Evolutionary conservation across 1,284 basidiomycete species (phyloP).

Genomic region (Moesziomyces antarcticus): DNA sequence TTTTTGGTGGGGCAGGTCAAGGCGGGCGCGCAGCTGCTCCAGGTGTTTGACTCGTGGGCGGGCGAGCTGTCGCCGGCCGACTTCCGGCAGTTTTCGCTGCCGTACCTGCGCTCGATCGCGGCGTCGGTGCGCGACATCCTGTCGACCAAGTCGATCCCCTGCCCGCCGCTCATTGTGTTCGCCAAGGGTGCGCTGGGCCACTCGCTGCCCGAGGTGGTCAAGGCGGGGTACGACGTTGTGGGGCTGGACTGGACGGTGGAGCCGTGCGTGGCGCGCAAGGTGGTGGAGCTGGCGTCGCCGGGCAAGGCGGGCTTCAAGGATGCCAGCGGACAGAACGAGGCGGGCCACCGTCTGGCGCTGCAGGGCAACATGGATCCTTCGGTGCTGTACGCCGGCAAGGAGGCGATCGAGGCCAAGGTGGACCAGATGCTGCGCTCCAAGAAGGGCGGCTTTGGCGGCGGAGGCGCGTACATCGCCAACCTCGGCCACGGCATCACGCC

Average conservation of each 20-base stretch:
- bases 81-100: slow-evolving; percentile 65
- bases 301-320: slow-evolving; percentile 49
- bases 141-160: slow-evolving; percentile 51
- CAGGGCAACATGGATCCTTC: slow-evolving; percentile 95
- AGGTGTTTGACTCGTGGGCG: slow-evolving; percentile 68
- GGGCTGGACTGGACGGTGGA: slow-evolving; percentile 65
- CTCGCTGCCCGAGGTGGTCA: slow-evolving; percentile 63
- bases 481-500: slow-evolving; percentile 90
- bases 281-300: slow-evolving; percentile 55
- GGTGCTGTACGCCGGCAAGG: slow-evolving; percentile 81
- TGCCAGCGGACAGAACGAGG: slow-evolving; percentile 53
- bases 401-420: slow-evolving; percentile 88
- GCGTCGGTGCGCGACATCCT: slow-evolving; percentile 61
- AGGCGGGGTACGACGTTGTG: slow-evolving; percentile 66
- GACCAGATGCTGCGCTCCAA: slow-evolving; percentile 77
- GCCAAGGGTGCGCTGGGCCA: slow-evolving; percentile 65
- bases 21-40: slow-evolving; percentile 64
- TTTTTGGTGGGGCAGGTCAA: slow-evolving; percentile 66
- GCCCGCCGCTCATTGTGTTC: slow-evolving; percentile 65
- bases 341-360: slow-evolving; percentile 74
- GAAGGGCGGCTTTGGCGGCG: slow-evolving; percentile 75
- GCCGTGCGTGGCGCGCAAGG: slow-evolving; percentile 60
- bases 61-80: slow-evolving; percentile 66
- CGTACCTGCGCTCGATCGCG: slow-evolving; percentile 63
- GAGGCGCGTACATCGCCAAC: slow-evolving; percentile 81